A percentile compares a stretch with the other conserved stretches of the same genome.
Conservation (phyloP, 495 filamentous ascomycete genomes). For the Penicillium paradoxum region DNA sequence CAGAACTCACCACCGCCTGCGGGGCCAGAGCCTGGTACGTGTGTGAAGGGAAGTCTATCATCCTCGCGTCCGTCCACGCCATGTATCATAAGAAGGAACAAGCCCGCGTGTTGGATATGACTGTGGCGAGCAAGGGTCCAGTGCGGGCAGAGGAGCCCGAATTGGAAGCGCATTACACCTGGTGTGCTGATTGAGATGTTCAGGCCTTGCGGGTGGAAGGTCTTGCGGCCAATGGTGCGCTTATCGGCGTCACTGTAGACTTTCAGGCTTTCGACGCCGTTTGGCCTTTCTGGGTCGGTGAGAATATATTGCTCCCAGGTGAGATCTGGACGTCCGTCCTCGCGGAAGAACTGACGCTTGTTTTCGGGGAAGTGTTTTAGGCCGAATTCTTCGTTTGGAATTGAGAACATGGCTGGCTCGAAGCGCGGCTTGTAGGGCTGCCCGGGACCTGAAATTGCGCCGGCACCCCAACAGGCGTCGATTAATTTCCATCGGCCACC, state of each 20-base stretch:
- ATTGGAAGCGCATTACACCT: slow-evolving; percentile 66
- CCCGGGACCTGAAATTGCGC: slow-evolving; percentile 46
- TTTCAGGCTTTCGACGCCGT: slow-evolving; percentile 40
- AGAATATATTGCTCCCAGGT: slow-evolving; percentile 77
- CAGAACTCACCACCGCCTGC: slow-evolving; percentile 63
- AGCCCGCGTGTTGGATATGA: slow-evolving; percentile 48
- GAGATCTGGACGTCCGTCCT: slow-evolving; percentile 49
- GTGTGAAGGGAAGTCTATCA: slow-evolving; percentile 58
- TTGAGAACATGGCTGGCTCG: slow-evolving; percentile 64
- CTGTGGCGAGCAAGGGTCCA: slow-evolving; percentile 68
- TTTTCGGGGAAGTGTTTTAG: slow-evolving; percentile 71
- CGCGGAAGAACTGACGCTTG: slow-evolving; percentile 60
- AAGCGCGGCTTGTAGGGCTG: slow-evolving; percentile 63
- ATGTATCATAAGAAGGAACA: slow-evolving; percentile 61
- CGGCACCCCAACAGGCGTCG: slow-evolving; percentile 91
- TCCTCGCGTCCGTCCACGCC: slow-evolving; percentile 62
- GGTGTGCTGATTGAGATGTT: slow-evolving; percentile 50
- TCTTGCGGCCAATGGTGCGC: slow-evolving; percentile 59
- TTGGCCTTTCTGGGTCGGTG: slow-evolving; percentile 42
- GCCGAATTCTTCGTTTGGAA: slow-evolving; percentile 78
- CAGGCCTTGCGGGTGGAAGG: slow-evolving; percentile 55
- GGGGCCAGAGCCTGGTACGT: slow-evolving; percentile 34
- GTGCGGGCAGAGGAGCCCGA: slow-evolving; percentile 69
- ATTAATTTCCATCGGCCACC: slow-evolving; percentile 85
- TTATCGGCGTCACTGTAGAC: slow-evolving; percentile 50